Evolutionary conservation across 2,329 filamentous ascomycete genomes (phyloP).

Genomic region (Exserohilum rostratum): DNA sequence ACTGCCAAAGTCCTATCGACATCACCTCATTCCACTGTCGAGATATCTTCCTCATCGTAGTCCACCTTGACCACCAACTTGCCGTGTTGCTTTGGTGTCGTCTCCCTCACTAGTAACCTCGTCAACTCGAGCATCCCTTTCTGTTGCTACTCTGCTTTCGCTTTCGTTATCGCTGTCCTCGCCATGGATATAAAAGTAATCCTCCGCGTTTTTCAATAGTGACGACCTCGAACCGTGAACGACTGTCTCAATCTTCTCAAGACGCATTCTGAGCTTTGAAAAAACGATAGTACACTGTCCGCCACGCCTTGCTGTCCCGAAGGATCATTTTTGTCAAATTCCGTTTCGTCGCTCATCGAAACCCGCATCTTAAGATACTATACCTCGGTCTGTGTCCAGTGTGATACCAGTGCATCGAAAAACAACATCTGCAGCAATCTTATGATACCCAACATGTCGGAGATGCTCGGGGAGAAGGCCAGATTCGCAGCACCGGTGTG

Average conservation of each 20-base stretch:
- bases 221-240: background rate
- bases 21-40: background rate
- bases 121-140: too few species aligned
- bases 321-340: background rate
- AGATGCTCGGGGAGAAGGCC: background rate
- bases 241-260: background rate
- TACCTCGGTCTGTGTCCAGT: conserved; percentile 20
- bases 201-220: background rate
- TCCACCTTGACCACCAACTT: background rate
- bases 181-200: background rate
- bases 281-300: background rate
- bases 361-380: background rate
- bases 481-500: background rate
- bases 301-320: background rate
- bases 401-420: conserved; percentile 22
- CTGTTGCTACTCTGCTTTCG: background rate
- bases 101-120: too few species aligned
- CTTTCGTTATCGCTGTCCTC: background rate
- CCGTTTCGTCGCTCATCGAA: background rate
- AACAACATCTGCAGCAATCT: conserved; percentile 15
- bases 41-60: background rate
- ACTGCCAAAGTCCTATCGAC: background rate
- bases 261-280: background rate
- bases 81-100: too few species aligned
- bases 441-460: background rate